Conservation (phyloP, 2,329 filamentous ascomycete species). For the Fusarium mangiferae region DNA sequence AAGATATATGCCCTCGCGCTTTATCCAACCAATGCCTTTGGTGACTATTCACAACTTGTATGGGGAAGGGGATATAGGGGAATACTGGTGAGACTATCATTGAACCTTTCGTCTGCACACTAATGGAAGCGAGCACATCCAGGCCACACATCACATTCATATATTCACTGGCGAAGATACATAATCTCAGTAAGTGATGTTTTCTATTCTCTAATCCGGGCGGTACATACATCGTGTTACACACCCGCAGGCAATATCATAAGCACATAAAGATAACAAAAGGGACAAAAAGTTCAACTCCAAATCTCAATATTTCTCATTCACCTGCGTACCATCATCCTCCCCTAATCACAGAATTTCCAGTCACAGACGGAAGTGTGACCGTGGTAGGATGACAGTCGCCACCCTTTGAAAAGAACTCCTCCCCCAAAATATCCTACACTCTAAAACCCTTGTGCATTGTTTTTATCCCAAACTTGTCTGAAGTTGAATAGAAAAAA, state of each 20-base stretch:
- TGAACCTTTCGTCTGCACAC: neutral
- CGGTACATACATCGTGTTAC: slow-evolving; percentile 18
- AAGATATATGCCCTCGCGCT: neutral
- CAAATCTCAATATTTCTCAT: slow-evolving; percentile 27
- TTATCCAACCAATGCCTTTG: neutral
- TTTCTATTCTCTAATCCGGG: slow-evolving; percentile 24
- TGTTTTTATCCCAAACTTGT: slow-evolving; percentile 1
- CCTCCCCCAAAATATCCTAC: slow-evolving; percentile 1
- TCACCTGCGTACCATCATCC: neutral
- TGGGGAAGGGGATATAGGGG: neutral
- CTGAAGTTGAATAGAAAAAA: slow-evolving; percentile 14
- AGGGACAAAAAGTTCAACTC: slow-evolving; percentile 29
- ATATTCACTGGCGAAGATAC: neutral
- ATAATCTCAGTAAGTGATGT: neutral
- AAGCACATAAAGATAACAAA: slow-evolving; percentile 37
- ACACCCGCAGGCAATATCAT: slow-evolving; percentile 31
- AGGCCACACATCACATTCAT: neutral
- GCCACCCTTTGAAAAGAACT: slow-evolving; percentile 11
- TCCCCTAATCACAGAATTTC: neutral
- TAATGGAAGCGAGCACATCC: neutral
- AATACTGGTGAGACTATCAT: neutral
- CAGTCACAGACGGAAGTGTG: slow-evolving; percentile 25
- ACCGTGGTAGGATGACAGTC: neutral
- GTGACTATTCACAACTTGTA: neutral
- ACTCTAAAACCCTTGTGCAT: neutral